Percentiles rank a stretch among this genome's conserved stretches.
Conservation (phyloP, 2,329 filamentous ascomycete genomes). For the Zymoseptoria passerinii region DNA sequence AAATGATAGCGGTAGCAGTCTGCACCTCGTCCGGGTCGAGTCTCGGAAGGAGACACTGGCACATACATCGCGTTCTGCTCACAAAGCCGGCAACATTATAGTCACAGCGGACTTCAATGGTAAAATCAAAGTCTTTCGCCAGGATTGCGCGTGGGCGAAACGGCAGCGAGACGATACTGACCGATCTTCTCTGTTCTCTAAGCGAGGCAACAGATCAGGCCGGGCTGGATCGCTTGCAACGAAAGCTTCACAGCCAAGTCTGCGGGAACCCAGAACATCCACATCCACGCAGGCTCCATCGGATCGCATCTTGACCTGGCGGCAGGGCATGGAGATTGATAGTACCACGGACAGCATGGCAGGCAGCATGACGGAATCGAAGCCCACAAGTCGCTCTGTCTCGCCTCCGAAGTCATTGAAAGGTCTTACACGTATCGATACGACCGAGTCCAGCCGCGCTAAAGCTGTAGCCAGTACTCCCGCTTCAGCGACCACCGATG, state of each 20-base stretch:
- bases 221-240: conserved; percentile 39
- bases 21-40: conserved; percentile 18
- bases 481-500: conserved; percentile 11
- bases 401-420: conserved; percentile 41
- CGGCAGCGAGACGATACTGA: conserved; percentile 68
- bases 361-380: conserved; percentile 13
- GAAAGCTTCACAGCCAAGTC: conserved; percentile 28
- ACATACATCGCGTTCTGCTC: conserved; percentile 67
- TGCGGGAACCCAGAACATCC: conserved; percentile 25
- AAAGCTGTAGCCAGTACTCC: conserved; percentile 6
- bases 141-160: conserved; percentile 82
- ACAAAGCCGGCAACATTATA: conserved; percentile 79
- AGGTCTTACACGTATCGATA: not conserved
- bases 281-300: conserved; percentile 40
- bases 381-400: conserved; percentile 33
- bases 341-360: conserved; percentile 44
- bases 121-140: conserved; percentile 86
- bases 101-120: conserved; percentile 84
- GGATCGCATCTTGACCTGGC: conserved; percentile 83
- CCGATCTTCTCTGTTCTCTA: conserved; percentile 65
- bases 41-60: conserved; percentile 56
- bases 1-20: conserved; percentile 34
- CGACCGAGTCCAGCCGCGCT: conserved; percentile 7
- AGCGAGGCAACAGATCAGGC: conserved; percentile 48
- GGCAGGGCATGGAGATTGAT: conserved; percentile 52